Percentiles rank a stretch among this genome's conserved stretches.
These are phyloP conservation scores for Emiliania huxleyi DNA, from an alignment of 78 protist genomes.

Conservation along the genomic window DNA sequence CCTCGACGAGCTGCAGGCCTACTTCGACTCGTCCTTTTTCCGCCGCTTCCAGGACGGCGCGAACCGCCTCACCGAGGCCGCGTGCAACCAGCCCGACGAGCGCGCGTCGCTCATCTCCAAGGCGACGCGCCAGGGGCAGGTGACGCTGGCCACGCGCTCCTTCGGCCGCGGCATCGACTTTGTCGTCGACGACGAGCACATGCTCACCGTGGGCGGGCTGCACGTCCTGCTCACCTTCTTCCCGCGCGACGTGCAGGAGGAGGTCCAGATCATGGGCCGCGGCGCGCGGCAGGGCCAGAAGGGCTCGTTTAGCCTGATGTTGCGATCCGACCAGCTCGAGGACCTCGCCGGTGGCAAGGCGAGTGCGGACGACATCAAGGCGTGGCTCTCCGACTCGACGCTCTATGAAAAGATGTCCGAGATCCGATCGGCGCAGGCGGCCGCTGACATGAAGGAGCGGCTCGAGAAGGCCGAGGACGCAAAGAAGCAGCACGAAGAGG, in stretches of 20 bases:
- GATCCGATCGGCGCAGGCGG: no score
- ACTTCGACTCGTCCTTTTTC: neutral
- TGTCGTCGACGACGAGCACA: neutral
- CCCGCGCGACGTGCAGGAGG: neutral
- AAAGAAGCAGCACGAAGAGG: no score
- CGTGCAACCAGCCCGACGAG: no score
- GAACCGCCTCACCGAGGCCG: no score
- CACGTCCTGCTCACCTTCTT: slow-evolving; percentile 44
- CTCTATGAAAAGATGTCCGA: no score
- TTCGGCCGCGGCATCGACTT: slow-evolving; percentile 49
- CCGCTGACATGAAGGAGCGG: no score
- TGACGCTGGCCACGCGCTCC: neutral
- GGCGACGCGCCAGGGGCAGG: neutral
- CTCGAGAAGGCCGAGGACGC: no score
- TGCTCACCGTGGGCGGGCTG: slow-evolving; percentile 3
- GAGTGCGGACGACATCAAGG: no score
- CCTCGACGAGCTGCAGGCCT: neutral
- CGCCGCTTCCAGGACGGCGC: no score
- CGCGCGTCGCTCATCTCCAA: neutral
- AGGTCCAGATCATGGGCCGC: slow-evolving; percentile 48
- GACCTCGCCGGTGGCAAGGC: no score
- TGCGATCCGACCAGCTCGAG: neutral
- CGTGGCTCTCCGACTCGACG: no score
- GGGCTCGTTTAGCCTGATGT: slow-evolving; percentile 11
- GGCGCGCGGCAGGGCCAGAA: slow-evolving; percentile 35